Evolutionary conservation across 352 stramenopile genomes (phyloP), one percentile per base, ranked within the genome.

Genomic region (Pythium rhizo-oryzae): DNA sequence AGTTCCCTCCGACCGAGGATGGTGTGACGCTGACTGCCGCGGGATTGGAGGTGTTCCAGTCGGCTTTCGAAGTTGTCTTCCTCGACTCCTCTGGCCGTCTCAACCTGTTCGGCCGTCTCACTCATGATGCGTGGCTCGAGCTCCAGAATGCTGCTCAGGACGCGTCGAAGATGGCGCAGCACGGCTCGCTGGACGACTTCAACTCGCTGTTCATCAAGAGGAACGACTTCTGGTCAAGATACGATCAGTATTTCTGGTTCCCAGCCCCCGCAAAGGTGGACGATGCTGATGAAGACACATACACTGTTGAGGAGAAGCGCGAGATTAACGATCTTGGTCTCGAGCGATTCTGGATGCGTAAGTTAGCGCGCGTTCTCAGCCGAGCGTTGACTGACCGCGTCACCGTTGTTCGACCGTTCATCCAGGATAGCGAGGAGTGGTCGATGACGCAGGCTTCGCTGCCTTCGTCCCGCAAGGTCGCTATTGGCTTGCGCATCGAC

Each of bases 161-260:
- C 46, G 86, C 84, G 1, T 61, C 89, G 8, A 76, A 85, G 33
- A 70, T 92, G 47, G 67, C 91, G 9, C 80, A 92, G 57, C 72
- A 85, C 28, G 81, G 82, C 37, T 79, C 83, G 1, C 81, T 91
- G 61, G 82, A 94, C 50, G 84, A 85, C 55, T 96, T 96, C 59
- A 81, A 79, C n/a, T 71, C 76, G 39, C 67, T 96, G 0, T 96
- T 96, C 57, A 92, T 96, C 69, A 81, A 90, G 64, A 91, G 89
- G 65, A 84, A 85, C 53, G 73, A 82, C 46, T 92, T 96, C 59
- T 96, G 85, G 84, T 89, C 82, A 11, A 75, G 85, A 3, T 97
- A 94, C 53, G 89, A 97, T 70, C 84, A 96, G 71, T 97, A 88
- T 70, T 91, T 89, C 59, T 95, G 82, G 81, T 82, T 97, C 49